phyloP scores from a whole-genome alignment of 148 eudicot species.

The Chenopodium suecicum region DNA sequence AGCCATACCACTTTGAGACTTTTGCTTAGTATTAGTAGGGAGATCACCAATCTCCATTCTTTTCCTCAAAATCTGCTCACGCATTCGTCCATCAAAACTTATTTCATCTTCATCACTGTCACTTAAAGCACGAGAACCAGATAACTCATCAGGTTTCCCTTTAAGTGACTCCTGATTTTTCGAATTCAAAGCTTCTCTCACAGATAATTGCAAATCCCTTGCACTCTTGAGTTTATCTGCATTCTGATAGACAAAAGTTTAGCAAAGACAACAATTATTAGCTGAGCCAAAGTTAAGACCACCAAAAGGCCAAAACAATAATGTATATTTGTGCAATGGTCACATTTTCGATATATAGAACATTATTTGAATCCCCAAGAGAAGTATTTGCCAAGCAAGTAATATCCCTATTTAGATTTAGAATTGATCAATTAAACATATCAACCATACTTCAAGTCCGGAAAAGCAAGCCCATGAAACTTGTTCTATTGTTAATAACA shows the following conservation, averaged over 20 bases:
- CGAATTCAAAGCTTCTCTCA: conserved; percentile 68
- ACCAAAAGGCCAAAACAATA: not conserved
- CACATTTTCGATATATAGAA: not conserved
- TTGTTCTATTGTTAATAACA: not conserved
- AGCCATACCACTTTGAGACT: conserved; percentile 45
- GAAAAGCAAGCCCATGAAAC: not conserved
- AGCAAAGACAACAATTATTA: conserved; percentile 10
- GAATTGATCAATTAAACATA: not conserved
- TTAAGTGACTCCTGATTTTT: conserved; percentile 57
- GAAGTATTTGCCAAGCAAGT: not conserved
- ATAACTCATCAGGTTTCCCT: conserved; percentile 34
- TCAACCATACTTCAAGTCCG: conserved; percentile 5
- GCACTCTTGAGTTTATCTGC: conserved; percentile 43
- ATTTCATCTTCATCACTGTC: conserved; percentile 64
- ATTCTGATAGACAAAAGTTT: conserved; percentile 41
- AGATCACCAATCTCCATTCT: conserved; percentile 69
- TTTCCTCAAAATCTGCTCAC: conserved; percentile 70
- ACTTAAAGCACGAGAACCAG: conserved; percentile 41
- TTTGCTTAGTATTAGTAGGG: conserved; percentile 54
- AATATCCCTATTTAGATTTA: not conserved
- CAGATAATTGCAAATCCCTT: conserved; percentile 61
- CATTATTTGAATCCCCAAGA: not conserved
- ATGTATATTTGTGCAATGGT: not conserved
- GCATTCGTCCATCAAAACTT: conserved; percentile 87
- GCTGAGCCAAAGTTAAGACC: not conserved